Evolutionary conservation across 148 eudicot genomes (phyloP).

Genomic region (Chenopodium berlandieri): DNA sequence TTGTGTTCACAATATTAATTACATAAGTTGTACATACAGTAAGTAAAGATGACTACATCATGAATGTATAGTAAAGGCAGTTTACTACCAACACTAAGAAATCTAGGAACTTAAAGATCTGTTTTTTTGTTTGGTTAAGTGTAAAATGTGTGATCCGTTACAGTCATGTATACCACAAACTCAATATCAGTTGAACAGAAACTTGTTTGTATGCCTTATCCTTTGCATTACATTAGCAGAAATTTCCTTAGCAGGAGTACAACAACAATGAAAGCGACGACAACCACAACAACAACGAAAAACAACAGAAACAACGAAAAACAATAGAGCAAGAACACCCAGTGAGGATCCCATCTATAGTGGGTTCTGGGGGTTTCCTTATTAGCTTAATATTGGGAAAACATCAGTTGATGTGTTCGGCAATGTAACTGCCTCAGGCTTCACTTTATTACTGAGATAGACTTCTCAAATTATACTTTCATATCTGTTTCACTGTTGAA

Average conservation of each 20-base stretch:
- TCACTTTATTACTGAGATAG: slow-evolving; percentile 18
- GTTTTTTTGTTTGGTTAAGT: background rate
- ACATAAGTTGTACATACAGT: no score
- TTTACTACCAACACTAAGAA: background rate
- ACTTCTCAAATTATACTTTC: slow-evolving; percentile 38
- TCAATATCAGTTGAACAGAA: background rate
- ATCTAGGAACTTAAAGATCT: background rate
- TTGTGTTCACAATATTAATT: no score
- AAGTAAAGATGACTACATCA: background rate
- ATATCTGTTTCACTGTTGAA: slow-evolving; percentile 61
- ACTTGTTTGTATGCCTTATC: background rate
- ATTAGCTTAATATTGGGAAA: background rate
- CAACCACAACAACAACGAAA: background rate
- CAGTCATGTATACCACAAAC: background rate
- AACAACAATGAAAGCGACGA: background rate
- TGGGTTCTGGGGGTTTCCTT: slow-evolving; percentile 8
- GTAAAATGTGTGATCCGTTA: background rate
- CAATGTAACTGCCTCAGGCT: slow-evolving; percentile 2
- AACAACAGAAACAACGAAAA: no score
- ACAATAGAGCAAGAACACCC: background rate
- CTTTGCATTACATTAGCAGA: background rate
- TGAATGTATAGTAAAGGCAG: background rate
- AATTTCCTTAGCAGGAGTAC: no score
- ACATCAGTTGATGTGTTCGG: background rate
- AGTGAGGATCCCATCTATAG: slow-evolving; percentile 5